Conservation (phyloP, 2,329 filamentous ascomycete species). For the Microsporum canis region DNA sequence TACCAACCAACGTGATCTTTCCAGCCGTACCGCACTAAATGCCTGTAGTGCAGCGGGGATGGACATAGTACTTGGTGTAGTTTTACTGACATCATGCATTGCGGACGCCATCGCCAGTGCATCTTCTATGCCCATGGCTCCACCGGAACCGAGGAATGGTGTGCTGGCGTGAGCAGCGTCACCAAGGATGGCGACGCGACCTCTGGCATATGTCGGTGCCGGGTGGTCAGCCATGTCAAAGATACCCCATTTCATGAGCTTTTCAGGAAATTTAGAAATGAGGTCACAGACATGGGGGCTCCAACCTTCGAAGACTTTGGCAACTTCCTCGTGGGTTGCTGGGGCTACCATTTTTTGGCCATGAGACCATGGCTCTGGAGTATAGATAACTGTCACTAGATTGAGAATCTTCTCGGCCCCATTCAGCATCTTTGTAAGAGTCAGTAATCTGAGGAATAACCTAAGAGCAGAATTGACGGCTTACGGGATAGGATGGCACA, state of each 20-base stretch:
- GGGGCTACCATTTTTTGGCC: not conserved
- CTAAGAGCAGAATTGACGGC: not conserved
- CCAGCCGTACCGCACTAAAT: not conserved
- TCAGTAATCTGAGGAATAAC: not conserved
- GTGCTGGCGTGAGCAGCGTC: slow-evolving; percentile 32
- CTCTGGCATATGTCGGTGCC: slow-evolving; percentile 23
- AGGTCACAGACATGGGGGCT: not conserved
- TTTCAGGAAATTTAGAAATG: not conserved
- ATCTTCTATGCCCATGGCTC: slow-evolving; percentile 31
- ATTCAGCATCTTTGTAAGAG: not conserved
- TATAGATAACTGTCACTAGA: not conserved
- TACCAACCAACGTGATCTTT: slow-evolving; percentile 2
- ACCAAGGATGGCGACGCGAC: slow-evolving; percentile 25
- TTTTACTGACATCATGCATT: slow-evolving; percentile 19
- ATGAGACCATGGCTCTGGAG: slow-evolving; percentile 1
- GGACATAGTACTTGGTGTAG: not conserved
- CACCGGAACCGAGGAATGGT: slow-evolving; percentile 29
- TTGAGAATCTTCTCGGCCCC: not conserved
- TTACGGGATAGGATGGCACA: not conserved
- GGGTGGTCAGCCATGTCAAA: slow-evolving; percentile 10
- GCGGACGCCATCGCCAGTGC: slow-evolving; percentile 21
- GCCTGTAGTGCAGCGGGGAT: slow-evolving; percentile 24
- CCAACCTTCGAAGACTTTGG: not conserved
- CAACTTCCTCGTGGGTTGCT: not conserved
- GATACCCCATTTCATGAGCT: slow-evolving; percentile 5